These are phyloP conservation scores for Apiotrichum porosum DNA, from an alignment of 1,284 basidiomycete species.

Conservation along the genomic window DNA sequence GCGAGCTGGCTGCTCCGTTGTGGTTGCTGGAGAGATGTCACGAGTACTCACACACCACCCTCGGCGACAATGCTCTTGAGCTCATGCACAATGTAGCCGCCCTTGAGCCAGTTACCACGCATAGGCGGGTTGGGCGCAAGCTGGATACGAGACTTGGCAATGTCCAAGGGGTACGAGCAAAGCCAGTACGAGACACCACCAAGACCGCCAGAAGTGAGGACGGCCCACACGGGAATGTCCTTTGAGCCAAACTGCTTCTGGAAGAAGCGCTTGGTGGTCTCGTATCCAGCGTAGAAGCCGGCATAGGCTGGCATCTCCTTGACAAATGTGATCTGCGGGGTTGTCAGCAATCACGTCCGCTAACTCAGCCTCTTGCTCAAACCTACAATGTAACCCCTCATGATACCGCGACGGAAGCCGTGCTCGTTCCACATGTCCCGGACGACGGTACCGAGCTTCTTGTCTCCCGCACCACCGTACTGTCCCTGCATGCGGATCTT, in stretches of 20 bases:
- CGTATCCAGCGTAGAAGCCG: constrained; percentile 71
- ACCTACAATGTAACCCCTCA: constrained; percentile 91
- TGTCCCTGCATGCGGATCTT: constrained; percentile 89
- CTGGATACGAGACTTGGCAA: constrained; percentile 86
- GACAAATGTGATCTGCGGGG: constrained; percentile 73
- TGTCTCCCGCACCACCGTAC: constrained; percentile 59
- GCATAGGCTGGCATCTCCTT: constrained; percentile 94
- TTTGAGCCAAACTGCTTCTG: constrained; percentile 20
- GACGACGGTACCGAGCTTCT: constrained; percentile 65
- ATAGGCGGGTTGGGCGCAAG: constrained; percentile 69
- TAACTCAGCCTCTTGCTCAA: too few relatives aligned
- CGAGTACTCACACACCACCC: constrained; percentile 59
- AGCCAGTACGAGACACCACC: constrained; percentile 95
- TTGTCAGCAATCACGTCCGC: neutral
- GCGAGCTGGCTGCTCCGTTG: too few relatives aligned
- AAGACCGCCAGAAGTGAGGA: constrained; percentile 76
- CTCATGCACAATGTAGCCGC: constrained; percentile 70
- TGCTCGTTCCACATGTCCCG: constrained; percentile 77
- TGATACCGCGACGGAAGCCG: constrained; percentile 80
- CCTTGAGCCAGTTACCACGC: constrained; percentile 57
- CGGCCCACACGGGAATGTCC: constrained; percentile 77
- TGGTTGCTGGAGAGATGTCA: too few relatives aligned
- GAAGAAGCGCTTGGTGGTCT: constrained; percentile 78
- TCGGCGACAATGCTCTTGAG: constrained; percentile 64
- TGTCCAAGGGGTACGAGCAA: constrained; percentile 84